These are phyloP conservation scores for Periconia macrospinosa DNA, from an alignment of 2,329 filamentous ascomycete species.

Conservation along the genomic window DNA sequence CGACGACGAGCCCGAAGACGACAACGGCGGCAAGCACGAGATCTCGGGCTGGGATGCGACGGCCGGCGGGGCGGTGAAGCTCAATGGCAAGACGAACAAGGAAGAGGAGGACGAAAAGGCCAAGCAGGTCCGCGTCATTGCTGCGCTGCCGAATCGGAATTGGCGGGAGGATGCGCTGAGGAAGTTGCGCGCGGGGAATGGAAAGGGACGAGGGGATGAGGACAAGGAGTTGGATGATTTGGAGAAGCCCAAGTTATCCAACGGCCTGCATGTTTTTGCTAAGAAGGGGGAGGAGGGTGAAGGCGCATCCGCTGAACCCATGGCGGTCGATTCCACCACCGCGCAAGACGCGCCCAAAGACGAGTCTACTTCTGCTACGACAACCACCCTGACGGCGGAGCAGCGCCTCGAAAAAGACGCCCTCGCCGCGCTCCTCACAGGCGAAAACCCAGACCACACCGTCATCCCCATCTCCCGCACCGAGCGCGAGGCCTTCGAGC, in stretches of 20 bases:
- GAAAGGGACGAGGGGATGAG: constrained; percentile 48
- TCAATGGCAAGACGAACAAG: constrained; percentile 17
- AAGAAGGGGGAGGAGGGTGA: not conserved
- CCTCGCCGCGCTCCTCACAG: constrained; percentile 48
- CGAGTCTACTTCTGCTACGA: constrained; percentile 15
- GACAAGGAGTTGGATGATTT: constrained; percentile 35
- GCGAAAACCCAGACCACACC: constrained; percentile 42
- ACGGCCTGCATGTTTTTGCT: not conserved
- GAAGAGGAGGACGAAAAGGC: constrained; percentile 35
- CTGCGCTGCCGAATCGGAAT: constrained; percentile 61
- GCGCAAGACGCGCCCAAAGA: constrained; percentile 18
- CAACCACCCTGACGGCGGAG: constrained; percentile 24
- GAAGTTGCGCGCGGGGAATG: constrained; percentile 60
- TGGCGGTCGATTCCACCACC: constrained; percentile 15
- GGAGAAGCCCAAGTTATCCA: constrained; percentile 42
- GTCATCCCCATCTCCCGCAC: constrained; percentile 43
- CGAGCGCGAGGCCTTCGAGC: constrained; percentile 70
- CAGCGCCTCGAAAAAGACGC: constrained; percentile 56
- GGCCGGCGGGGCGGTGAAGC: constrained; percentile 52
- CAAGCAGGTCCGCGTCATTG: constrained; percentile 59
- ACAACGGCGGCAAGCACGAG: constrained; percentile 35
- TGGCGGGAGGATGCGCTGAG: constrained; percentile 60
- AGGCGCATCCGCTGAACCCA: constrained; percentile 16
- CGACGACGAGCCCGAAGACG: constrained; percentile 32
- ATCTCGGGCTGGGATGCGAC: constrained; percentile 59